Percentiles rank a stretch among this genome's conserved stretches.
Evolutionary conservation across 2,329 filamentous ascomycete species (phyloP).

Genomic region (Aspergillus glaucus): DNA sequence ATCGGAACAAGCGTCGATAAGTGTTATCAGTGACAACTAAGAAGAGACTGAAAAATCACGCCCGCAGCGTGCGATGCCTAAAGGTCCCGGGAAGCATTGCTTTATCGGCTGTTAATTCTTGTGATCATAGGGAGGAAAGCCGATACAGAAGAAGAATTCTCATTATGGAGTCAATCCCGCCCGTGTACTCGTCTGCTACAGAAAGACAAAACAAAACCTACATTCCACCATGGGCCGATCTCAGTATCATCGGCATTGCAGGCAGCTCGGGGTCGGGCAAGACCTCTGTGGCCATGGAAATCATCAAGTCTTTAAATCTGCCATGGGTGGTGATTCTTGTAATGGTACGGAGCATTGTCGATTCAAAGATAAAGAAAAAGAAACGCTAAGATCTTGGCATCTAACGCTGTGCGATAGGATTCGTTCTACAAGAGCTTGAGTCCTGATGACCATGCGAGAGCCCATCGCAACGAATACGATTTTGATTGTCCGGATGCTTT

Average conservation of each 20-base stretch:
- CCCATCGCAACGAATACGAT: slow-evolving; percentile 88
- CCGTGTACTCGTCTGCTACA: slow-evolving; percentile 29
- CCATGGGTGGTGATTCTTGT: slow-evolving; percentile 98
- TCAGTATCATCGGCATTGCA: slow-evolving; percentile 93
- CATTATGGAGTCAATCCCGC: slow-evolving; percentile 33
- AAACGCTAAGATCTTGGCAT: slow-evolving; percentile 1
- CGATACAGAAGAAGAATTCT: neutral
- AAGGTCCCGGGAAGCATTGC: slow-evolving; percentile 1
- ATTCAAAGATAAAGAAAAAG: slow-evolving; percentile 6
- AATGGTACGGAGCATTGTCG: slow-evolving; percentile 57
- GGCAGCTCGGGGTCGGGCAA: slow-evolving; percentile 94
- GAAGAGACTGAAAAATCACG: neutral
- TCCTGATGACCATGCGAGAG: slow-evolving; percentile 68
- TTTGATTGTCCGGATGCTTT: slow-evolving; percentile 93
- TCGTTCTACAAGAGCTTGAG: slow-evolving; percentile 93
- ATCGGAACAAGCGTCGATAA: slow-evolving; percentile 13
- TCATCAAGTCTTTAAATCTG: slow-evolving; percentile 80
- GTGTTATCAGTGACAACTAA: slow-evolving; percentile 1
- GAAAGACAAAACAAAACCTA: slow-evolving; percentile 78
- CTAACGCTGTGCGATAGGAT: slow-evolving; percentile 54
- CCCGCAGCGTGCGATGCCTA: slow-evolving; percentile 3
- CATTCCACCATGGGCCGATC: slow-evolving; percentile 89
- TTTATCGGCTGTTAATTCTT: slow-evolving; percentile 2
- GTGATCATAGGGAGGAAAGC: neutral
- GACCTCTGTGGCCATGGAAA: slow-evolving; percentile 86